phyloP scores from a whole-genome alignment of 495 filamentous ascomycete genomes.

The Neurospora sp. region DNA sequence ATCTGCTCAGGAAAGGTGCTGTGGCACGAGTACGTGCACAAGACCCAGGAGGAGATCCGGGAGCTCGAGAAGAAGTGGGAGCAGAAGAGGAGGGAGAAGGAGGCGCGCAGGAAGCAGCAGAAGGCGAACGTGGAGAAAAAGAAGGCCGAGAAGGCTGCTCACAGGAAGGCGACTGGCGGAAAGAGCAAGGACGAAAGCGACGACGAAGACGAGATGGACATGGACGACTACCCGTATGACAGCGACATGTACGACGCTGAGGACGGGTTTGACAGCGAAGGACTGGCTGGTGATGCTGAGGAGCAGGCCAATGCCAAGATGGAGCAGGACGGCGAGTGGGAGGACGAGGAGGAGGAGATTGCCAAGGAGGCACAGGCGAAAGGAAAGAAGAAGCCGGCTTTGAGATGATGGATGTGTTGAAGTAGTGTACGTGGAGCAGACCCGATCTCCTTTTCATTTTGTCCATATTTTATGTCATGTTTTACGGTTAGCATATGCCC shows the following conservation, averaged over 20 bases:
- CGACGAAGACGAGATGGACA: conserved; percentile 50
- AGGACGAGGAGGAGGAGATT: conserved; percentile 41
- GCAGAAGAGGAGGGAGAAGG: conserved; percentile 65
- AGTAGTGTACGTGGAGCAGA: background rate
- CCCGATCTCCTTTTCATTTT: background rate
- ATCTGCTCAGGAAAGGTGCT: conserved; percentile 83
- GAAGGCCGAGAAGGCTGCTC: conserved; percentile 43
- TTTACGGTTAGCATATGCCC: background rate
- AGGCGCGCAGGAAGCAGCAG: conserved; percentile 67
- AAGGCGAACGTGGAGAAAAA: conserved; percentile 83
- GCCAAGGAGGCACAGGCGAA: conserved; percentile 1
- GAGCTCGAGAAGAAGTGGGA: conserved; percentile 76
- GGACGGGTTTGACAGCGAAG: conserved; percentile 42
- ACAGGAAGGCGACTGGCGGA: conserved; percentile 38
- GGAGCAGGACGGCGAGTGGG: conserved; percentile 44
- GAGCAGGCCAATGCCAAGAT: conserved; percentile 45
- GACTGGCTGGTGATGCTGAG: conserved; percentile 48
- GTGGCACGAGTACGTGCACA: conserved; percentile 93
- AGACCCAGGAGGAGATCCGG: conserved; percentile 66
- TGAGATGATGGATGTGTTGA: background rate
- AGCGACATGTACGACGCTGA: conserved; percentile 47
- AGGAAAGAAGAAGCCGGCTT: background rate
- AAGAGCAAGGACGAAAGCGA: conserved; percentile 48
- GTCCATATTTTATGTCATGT: background rate
- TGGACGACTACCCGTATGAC: conserved; percentile 37